These are phyloP conservation scores for Triticum turgidum DNA, from an alignment of 176 grass and related monocot species.

Conservation along the genomic window DNA sequence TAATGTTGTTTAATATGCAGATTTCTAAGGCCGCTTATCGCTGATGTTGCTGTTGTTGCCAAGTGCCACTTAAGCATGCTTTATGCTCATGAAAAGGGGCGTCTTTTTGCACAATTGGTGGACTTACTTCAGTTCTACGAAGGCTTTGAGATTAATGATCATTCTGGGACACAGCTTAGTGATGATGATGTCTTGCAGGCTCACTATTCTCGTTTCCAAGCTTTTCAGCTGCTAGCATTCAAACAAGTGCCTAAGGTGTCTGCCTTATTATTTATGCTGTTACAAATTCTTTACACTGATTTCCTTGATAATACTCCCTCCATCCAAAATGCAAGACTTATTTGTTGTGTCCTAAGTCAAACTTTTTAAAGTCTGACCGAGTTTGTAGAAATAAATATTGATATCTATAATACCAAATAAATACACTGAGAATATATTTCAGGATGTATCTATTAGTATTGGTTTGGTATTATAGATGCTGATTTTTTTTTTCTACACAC, in stretches of 20 bases:
- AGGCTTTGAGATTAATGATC: conserved; percentile 97
- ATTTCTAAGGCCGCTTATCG: conserved; percentile 67
- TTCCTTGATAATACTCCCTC: conserved; percentile 4
- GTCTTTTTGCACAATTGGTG: conserved; percentile 89
- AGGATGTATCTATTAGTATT: not conserved
- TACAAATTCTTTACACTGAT: conserved; percentile 22
- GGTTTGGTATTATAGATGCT: not conserved
- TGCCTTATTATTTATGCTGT: conserved; percentile 9
- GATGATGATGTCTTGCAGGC: conserved; percentile 90
- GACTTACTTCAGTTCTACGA: conserved; percentile 98
- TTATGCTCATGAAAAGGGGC: conserved; percentile 86
- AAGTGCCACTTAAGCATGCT: conserved; percentile 76
- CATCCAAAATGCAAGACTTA: not conserved
- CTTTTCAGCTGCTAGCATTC: conserved; percentile 89
- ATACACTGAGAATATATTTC: not conserved
- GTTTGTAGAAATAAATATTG: not conserved
- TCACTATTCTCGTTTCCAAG: conserved; percentile 84
- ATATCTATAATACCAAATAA: not conserved
- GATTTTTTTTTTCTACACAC: not conserved
- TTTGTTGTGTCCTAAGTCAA: too few relatives aligned
- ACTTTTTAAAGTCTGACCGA: not conserved
- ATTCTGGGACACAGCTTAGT: conserved; percentile 82
- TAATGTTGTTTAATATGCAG: conserved; percentile 48
- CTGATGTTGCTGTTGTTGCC: conserved; percentile 78
- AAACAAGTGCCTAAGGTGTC: conserved; percentile 94